phyloP scores from a whole-genome alignment of 306 rosid genomes.

The Fagus sylvatica region DNA sequence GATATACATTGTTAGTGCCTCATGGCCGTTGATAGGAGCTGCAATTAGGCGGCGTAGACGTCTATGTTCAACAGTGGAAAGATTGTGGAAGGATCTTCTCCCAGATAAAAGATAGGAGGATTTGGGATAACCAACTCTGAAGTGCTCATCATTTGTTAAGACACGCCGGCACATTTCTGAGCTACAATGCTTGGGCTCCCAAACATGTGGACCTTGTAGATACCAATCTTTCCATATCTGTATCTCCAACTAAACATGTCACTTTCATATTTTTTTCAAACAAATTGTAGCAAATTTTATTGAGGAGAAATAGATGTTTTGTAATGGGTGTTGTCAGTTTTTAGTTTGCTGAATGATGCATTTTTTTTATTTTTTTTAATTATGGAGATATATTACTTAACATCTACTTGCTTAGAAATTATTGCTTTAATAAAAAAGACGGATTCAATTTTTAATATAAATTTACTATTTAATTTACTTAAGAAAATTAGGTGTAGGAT shows the following conservation, averaged over 20 bases:
- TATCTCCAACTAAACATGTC: background rate
- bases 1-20: conserved; percentile 20
- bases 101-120: conserved; percentile 17
- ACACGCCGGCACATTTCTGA: conserved; percentile 28
- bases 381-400: too few relatives aligned
- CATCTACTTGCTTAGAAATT: too few relatives aligned
- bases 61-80: conserved; percentile 11
- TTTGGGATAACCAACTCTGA: conserved; percentile 6
- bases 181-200: conserved; percentile 17
- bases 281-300: background rate
- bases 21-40: conserved; percentile 19
- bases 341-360: too few relatives aligned
- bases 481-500: too few relatives aligned
- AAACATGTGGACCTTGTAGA: conserved; percentile 31
- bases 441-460: too few relatives aligned
- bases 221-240: conserved; percentile 31
- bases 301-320: background rate
- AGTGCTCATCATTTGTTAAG: conserved; percentile 21
- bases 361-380: too few relatives aligned
- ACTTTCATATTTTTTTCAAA: background rate
- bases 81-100: background rate
- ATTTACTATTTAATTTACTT: too few relatives aligned
- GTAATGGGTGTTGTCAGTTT: too few relatives aligned
- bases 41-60: conserved; percentile 23
- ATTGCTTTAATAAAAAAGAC: too few relatives aligned